These are phyloP conservation scores for Carex arenaria DNA, from an alignment of 202 grass and related monocot species.

Conservation along the genomic window DNA sequence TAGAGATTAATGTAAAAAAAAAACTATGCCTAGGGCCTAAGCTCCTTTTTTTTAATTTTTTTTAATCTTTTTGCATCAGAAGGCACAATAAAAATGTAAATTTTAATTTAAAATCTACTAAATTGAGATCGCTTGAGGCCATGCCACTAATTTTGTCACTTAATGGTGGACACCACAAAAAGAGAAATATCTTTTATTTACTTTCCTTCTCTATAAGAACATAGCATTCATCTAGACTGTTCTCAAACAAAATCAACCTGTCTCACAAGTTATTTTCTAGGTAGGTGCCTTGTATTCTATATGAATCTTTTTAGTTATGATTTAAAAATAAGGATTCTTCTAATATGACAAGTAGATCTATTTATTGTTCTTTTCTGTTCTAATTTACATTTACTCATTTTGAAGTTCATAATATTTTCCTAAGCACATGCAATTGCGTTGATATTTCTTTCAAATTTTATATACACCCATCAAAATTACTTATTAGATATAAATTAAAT, in stretches of 20 bases:
- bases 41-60: not conserved
- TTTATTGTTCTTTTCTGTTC: not conserved
- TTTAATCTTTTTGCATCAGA: conserved; percentile 7
- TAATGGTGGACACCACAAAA: not conserved
- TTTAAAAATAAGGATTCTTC: not conserved
- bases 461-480: not conserved
- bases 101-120: not conserved
- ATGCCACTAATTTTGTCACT: conserved; percentile 9
- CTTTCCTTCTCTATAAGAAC: not conserved
- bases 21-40: not conserved
- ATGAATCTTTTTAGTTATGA: not conserved
- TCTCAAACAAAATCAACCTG: not conserved
- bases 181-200: not conserved
- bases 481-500: not conserved
- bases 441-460: not conserved
- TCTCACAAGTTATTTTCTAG: not conserved
- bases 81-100: conserved; percentile 12
- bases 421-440: not conserved
- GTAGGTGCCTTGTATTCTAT: not conserved
- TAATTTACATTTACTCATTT: not conserved
- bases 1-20: not conserved
- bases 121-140: not conserved
- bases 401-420: not conserved
- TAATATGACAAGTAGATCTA: not conserved
- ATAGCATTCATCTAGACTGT: not conserved